Percentiles rank a stretch among this genome's conserved stretches.
phyloP scores from a whole-genome alignment of 108 stramenopile genomes.

The Nannochloropsis oceanica region DNA sequence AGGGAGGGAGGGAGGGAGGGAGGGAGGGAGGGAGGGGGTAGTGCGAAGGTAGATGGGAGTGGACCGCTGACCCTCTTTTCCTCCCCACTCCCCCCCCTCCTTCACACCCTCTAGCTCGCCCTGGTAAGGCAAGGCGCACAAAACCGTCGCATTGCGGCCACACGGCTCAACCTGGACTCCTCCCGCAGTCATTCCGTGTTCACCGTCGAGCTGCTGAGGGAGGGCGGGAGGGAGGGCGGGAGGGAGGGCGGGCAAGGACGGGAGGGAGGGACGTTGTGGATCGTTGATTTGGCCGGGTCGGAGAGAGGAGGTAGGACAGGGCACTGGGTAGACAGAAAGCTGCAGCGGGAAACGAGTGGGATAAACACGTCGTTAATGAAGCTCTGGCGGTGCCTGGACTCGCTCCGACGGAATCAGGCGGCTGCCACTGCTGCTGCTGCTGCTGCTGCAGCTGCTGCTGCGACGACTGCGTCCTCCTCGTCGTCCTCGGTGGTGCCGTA shows the following conservation, averaged over 20 bases:
- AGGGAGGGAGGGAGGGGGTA: background rate
- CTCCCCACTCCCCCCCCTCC: background rate
- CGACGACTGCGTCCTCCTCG: background rate
- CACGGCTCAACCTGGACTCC: background rate
- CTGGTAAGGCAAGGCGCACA: background rate
- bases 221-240: background rate
- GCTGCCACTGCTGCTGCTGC: background rate
- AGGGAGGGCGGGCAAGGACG: slow-evolving; percentile 1
- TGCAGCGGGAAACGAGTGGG: slow-evolving; percentile 76
- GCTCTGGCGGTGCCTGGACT: slow-evolving; percentile 80
- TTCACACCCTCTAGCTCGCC: background rate
- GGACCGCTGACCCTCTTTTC: background rate
- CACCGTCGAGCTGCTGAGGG: background rate
- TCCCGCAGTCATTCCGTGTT: background rate
- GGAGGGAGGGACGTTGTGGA: slow-evolving; percentile 25
- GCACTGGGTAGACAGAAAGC: slow-evolving; percentile 40
- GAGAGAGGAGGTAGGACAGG: slow-evolving; percentile 74
- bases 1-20: background rate
- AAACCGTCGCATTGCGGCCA: background rate
- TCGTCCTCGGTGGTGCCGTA: slow-evolving; percentile 59
- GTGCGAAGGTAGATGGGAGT: background rate
- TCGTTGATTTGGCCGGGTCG: slow-evolving; percentile 93
- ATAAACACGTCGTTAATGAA: slow-evolving; percentile 96
- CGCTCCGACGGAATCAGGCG: slow-evolving; percentile 52
- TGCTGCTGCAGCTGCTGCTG: background rate